Evolutionary conservation across 208 protist genomes (phyloP), one percentile per base, ranked within the genome.

Genomic region (Angomonas deanei): DNA sequence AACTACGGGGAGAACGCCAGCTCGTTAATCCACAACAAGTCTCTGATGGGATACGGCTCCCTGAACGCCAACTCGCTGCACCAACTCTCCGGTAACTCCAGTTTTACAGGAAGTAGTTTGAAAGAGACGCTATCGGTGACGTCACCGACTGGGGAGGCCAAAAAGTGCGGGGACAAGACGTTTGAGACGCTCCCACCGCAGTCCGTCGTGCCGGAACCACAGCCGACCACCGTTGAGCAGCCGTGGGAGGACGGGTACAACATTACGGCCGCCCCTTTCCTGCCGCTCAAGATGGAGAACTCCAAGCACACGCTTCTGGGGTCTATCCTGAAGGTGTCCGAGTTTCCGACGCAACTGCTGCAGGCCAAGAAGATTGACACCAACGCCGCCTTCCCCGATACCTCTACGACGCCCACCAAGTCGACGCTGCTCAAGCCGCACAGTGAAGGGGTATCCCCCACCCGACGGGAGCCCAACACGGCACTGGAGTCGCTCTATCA

Each of bases 61-160:
- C 68, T 93, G 27, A 93, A 90, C 72, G 86, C 86, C 0, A 84
- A 93, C 66, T 90, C 86, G 5, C 72, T 93, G 10, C 74, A 89
- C 10, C 82, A 86, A 53, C 50, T 80, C 39, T 82, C 81, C 28
- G 70, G 61, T 11, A 79, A 76, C 57, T 68, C 70, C 11, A 90
- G 80, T 46, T 73, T 78, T 49, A 78, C 70, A 0, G 70, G 42
- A 54, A 74, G 65, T 48, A 79, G 69, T 52, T 47, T 79, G 21
- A 74, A 64, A 66, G 57, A 63, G 26, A 39, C 61, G 28, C 64
- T 49, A 1, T 28, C 33, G 23, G 19, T 55, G 11, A 53, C n/a
- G 15, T 27, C 61, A 6, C 50, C 21, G 21, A 36, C 54, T 30
- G 68, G 62, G 46, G 68, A 68, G 30, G 8, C 34, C 15, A 70